These are phyloP conservation scores for Geranium incanum DNA, from an alignment of 441 rosid genomes.

Conservation along the genomic window DNA sequence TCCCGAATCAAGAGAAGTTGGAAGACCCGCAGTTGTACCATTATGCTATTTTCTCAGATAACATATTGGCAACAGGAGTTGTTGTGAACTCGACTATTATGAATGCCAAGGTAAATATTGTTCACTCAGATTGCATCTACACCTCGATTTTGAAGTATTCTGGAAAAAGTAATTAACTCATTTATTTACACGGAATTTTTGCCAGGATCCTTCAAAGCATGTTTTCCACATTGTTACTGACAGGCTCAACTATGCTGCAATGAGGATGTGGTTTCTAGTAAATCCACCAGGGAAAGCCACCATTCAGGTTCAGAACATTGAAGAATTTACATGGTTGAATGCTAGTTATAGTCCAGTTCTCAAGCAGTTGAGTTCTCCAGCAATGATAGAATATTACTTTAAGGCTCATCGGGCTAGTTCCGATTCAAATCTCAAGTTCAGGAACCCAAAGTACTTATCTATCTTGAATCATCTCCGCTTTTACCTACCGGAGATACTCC, in stretches of 20 bases:
- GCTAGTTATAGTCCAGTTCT: slow-evolving; percentile 97
- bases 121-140: too few species aligned
- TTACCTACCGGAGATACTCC: slow-evolving; percentile 91
- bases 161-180: background rate
- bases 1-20: slow-evolving; percentile 59
- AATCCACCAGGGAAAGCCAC: slow-evolving; percentile 51
- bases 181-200: background rate
- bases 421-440: slow-evolving; percentile 78
- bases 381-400: slow-evolving; percentile 91
- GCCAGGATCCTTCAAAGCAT: slow-evolving; percentile 60
- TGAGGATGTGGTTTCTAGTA: slow-evolving; percentile 71
- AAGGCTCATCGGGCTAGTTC: slow-evolving; percentile 62
- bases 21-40: slow-evolving; percentile 62
- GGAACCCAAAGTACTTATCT: slow-evolving; percentile 90
- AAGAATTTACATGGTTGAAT: slow-evolving; percentile 81
- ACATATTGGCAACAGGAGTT: slow-evolving; percentile 70
- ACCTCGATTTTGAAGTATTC: too few species aligned
- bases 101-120: slow-evolving; percentile 56
- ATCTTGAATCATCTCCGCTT: slow-evolving; percentile 93
- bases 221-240: slow-evolving; percentile 66
- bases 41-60: slow-evolving; percentile 86
- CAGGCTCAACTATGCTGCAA: slow-evolving; percentile 63
- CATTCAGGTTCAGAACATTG: slow-evolving; percentile 61
- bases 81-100: slow-evolving; percentile 71
- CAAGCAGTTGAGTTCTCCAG: slow-evolving; percentile 68